Percentiles rank a stretch among this genome's conserved stretches.
phyloP scores from a whole-genome alignment of 2,329 filamentous ascomycete genomes.

The Sclerotinia nivalis region DNA sequence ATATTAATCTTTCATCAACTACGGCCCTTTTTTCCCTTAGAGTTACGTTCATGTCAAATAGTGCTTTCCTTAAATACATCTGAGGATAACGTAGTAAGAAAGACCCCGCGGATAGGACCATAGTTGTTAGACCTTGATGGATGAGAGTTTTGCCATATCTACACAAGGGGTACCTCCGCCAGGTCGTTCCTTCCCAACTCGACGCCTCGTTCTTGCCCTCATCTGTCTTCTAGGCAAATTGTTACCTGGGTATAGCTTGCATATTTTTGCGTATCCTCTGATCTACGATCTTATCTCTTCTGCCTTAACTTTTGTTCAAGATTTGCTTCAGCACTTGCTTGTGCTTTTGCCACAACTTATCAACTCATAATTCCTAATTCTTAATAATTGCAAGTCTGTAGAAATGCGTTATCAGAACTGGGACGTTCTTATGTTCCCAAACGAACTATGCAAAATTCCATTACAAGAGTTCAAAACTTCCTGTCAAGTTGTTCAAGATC shows the following conservation, averaged over 20 bases:
- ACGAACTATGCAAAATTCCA: constrained; percentile 62
- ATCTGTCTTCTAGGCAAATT: neutral
- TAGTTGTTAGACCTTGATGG: neutral
- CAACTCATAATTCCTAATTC: constrained; percentile 12
- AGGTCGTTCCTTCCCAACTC: constrained; percentile 9
- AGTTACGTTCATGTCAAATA: neutral
- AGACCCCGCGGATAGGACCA: no score
- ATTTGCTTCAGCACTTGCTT: constrained; percentile 23
- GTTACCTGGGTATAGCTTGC: constrained; percentile 7
- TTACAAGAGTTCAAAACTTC: constrained; percentile 80
- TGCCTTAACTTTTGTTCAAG: constrained; percentile 6
- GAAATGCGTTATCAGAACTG: constrained; percentile 82
- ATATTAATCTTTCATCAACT: neutral
- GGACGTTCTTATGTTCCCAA: constrained; percentile 81
- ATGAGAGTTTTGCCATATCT: neutral
- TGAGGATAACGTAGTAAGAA: neutral
- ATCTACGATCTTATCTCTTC: constrained; percentile 7
- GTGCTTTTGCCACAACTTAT: constrained; percentile 14
- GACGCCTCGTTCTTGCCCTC: neutral
- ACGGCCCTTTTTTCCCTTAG: neutral
- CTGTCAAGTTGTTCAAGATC: constrained; percentile 65
- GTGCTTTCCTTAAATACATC: neutral
- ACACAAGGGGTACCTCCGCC: neutral
- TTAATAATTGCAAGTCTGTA: constrained; percentile 15
- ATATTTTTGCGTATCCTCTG: neutral